These are phyloP conservation scores for Ophiostoma ulmi DNA, from an alignment of 2,329 filamentous ascomycete genomes.

Conservation along the genomic window DNA sequence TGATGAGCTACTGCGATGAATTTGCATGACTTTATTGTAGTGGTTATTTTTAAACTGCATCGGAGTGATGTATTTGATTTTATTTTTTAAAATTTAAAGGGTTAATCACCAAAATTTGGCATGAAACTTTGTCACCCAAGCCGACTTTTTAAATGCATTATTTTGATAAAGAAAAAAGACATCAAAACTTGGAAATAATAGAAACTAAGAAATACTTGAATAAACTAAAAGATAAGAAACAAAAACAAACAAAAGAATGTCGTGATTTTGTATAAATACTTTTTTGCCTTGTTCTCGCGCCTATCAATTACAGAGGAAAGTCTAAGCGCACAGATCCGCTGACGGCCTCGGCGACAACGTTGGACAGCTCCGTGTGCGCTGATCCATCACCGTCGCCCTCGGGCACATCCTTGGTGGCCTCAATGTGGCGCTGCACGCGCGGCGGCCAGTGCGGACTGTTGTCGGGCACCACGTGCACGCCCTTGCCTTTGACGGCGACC, in stretches of 20 bases:
- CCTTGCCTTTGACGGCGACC: conserved; percentile 41
- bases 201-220: neutral
- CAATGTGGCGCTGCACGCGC: conserved; percentile 2
- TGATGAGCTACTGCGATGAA: too few species aligned
- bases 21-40: too few species aligned
- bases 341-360: conserved; percentile 16
- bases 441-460: conserved; percentile 26
- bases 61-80: too few species aligned
- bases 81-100: too few species aligned
- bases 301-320: conserved; percentile 17
- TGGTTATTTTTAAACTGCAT: too few species aligned
- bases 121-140: too few species aligned
- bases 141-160: too few species aligned
- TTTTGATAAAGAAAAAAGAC: neutral
- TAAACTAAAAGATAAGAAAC: neutral
- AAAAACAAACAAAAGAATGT: neutral
- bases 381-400: neutral
- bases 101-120: too few species aligned
- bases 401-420: conserved; percentile 24
- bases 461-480: conserved; percentile 38
- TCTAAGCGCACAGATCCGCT: conserved; percentile 19
- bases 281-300: neutral
- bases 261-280: neutral
- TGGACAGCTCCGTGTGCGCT: neutral
- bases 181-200: neutral